Evolutionary conservation across 306 rosid species (phyloP), one percentile per base, ranked within the genome.

Genomic region (Cicer chorassanicum): DNA sequence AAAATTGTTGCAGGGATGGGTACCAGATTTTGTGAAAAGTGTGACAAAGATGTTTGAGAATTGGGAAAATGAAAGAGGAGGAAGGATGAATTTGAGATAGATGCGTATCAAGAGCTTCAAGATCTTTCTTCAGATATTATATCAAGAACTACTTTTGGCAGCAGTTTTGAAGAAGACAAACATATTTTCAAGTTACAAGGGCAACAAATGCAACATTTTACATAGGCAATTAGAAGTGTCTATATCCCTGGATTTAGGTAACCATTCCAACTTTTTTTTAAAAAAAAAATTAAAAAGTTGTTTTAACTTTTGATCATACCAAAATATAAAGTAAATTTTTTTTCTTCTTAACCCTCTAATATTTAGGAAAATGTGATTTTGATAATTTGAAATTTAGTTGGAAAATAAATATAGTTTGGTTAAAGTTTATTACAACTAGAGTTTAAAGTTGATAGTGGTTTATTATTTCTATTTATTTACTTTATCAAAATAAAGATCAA

Each of bases 221-320:
- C 78, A 2, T 59, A 80, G 42, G 91, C 95, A 8, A 39, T 70
- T 40, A 63, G 80, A 71, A 86, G 81, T 68, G 79, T 90, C 55
- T 93, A 93, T 70, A 86, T 93, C 71, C 95, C 96, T 44, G 88
- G 98, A 67, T 93, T 87, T 82, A 90, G 89, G 98, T 92, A 45
- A 72, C 72, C 24, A 15, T 45, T 21, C 63, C 8, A 12, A 7
- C 50, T 42, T 45, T 68, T 65, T n/a, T 45, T 74, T 1, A 24
- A 24, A 1, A 24, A 24, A 24, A 0, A 24, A 1, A 24, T 24
- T 24, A 1, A 24, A 2, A 6, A 66, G 5, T 8, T 8, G 66
- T 55, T 12, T 44, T 1, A 8, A 18, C 29, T 24, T 24, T 24
- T 24, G 29, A 24, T 24, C 29, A 24, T 24, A 24, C 29, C 3